Conservation (phyloP, 257 asterid species). For the Scutellaria barbata region DNA sequence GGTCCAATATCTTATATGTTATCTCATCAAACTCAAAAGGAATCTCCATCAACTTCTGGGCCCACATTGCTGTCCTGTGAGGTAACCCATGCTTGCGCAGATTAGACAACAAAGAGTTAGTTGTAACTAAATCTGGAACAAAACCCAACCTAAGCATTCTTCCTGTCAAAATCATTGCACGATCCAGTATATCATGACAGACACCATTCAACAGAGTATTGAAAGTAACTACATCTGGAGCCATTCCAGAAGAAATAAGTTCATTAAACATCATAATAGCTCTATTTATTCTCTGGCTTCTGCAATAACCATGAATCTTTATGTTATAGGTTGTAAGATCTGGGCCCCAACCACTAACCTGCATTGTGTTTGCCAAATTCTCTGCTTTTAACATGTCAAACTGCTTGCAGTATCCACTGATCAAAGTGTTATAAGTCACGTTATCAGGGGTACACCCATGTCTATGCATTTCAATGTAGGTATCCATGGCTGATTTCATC, state of each 20-base stretch:
- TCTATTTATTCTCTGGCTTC: slow-evolving; percentile 63
- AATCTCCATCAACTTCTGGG: slow-evolving; percentile 75
- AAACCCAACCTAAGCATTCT: slow-evolving; percentile 87
- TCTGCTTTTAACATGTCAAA: slow-evolving; percentile 77
- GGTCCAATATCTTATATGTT: slow-evolving; percentile 66
- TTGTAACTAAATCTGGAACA: slow-evolving; percentile 78
- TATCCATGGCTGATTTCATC: slow-evolving; percentile 73
- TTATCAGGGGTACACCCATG: slow-evolving; percentile 71
- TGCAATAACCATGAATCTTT: slow-evolving; percentile 73
- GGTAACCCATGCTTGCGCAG: slow-evolving; percentile 88
- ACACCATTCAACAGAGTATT: slow-evolving; percentile 75
- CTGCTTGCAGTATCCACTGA: slow-evolving; percentile 78
- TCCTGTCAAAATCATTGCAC: slow-evolving; percentile 84
- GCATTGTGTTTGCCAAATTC: slow-evolving; percentile 59
- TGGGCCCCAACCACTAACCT: slow-evolving; percentile 71
- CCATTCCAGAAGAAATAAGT: slow-evolving; percentile 74
- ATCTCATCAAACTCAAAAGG: slow-evolving; percentile 80
- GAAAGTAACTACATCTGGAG: slow-evolving; percentile 87
- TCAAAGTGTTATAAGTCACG: slow-evolving; percentile 86
- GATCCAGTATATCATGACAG: slow-evolving; percentile 80
- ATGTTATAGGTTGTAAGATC: slow-evolving; percentile 84
- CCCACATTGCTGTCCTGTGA: slow-evolving; percentile 82
- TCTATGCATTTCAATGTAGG: slow-evolving; percentile 63
- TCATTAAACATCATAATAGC: slow-evolving; percentile 77
- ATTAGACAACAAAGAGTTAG: slow-evolving; percentile 74